These are phyloP conservation scores for Kodamaea kaohsiungensis DNA, from an alignment of 805 yeast genomes.

Conservation along the genomic window DNA sequence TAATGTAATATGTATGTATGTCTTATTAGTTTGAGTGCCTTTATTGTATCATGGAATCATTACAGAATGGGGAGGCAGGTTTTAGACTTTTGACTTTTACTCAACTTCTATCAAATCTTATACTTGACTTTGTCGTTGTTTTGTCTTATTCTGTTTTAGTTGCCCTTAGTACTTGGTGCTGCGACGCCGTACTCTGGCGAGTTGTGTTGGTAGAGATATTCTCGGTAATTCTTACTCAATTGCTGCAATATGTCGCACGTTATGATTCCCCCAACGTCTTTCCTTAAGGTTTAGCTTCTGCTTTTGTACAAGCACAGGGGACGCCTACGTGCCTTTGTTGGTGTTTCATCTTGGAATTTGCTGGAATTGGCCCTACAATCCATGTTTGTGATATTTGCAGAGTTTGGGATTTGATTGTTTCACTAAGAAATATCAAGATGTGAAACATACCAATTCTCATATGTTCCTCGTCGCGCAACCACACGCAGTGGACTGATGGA, in stretches of 20 bases:
- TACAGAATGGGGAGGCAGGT: not conserved
- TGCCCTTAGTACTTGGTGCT: not conserved
- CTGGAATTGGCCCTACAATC: not conserved
- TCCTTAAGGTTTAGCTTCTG: constrained; percentile 4
- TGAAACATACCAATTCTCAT: too few species aligned
- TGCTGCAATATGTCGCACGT: not conserved
- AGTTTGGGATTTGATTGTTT: not conserved
- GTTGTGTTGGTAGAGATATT: not conserved
- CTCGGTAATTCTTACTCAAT: not conserved
- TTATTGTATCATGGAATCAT: not conserved
- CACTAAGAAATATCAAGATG: not conserved
- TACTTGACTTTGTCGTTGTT: not conserved
- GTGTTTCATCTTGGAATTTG: constrained; percentile 9
- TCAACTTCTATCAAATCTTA: too few species aligned
- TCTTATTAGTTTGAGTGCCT: too few species aligned
- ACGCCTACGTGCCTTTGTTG: not conserved
- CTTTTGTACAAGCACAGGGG: not conserved
- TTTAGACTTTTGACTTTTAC: not conserved
- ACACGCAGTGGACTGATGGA: too few species aligned
- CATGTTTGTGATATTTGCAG: not conserved
- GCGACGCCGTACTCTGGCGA: not conserved
- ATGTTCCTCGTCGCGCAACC: too few species aligned
- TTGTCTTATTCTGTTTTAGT: not conserved
- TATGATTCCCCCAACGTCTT: not conserved
- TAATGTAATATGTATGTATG: not conserved